Conservation (phyloP, 2,329 filamentous ascomycete genomes). For the Lachnellula occidentalis region DNA sequence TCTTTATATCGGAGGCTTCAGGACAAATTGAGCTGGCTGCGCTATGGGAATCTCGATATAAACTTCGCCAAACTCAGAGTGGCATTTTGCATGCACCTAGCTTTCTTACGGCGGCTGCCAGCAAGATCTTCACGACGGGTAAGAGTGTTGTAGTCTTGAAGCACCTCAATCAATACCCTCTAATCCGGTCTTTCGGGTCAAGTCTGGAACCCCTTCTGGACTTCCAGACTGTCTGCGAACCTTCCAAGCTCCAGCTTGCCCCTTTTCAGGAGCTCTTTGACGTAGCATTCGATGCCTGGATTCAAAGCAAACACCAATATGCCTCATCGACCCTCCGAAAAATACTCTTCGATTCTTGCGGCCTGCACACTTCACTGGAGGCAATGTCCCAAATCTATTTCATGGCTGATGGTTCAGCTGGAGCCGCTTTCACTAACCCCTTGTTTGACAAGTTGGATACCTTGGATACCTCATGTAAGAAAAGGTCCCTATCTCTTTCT, state of each 20-base stretch:
- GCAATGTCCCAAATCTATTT: constrained; percentile 70
- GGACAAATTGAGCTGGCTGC: constrained; percentile 53
- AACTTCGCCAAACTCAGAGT: constrained; percentile 54
- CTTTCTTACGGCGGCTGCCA: constrained; percentile 65
- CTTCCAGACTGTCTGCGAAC: constrained; percentile 50
- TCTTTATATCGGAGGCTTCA: constrained; percentile 64
- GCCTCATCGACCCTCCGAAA: constrained; percentile 61
- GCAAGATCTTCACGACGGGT: constrained; percentile 77
- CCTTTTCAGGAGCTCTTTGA: constrained; percentile 74
- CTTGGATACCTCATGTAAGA: constrained; percentile 46
- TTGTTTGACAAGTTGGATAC: constrained; percentile 73
- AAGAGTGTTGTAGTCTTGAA: constrained; percentile 85
- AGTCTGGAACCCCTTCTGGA: constrained; percentile 45
- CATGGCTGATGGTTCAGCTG: constrained; percentile 65
- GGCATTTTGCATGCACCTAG: constrained; percentile 62
- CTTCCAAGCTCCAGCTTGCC: constrained; percentile 42
- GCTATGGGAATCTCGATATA: constrained; percentile 73
- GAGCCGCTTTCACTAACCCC: constrained; percentile 58
- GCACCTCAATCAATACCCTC: constrained; percentile 53
- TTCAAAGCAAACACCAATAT: constrained; percentile 66
- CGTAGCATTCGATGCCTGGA: constrained; percentile 67
- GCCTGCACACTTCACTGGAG: constrained; percentile 58
- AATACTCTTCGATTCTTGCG: constrained; percentile 63
- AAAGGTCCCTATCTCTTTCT: too few species aligned
- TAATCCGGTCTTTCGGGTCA: constrained; percentile 29